Conservation (phyloP, 2,329 filamentous ascomycete genomes). For the Botrytis medusae region DNA sequence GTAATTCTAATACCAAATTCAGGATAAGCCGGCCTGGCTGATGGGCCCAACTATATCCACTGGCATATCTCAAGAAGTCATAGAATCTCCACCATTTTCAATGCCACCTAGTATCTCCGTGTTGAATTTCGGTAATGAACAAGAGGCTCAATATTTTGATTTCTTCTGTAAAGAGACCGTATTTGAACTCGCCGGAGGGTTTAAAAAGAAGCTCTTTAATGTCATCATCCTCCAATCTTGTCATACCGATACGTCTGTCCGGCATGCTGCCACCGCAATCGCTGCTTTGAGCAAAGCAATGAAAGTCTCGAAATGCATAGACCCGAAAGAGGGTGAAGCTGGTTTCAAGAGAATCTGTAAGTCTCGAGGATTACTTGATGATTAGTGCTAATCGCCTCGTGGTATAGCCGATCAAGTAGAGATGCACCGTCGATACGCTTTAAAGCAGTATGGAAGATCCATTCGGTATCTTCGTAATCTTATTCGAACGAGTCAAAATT, state of each 20-base stretch:
- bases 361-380: not conserved
- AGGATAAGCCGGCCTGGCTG: slow-evolving; percentile 23
- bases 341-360: slow-evolving; percentile 11
- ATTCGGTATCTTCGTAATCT: slow-evolving; percentile 26
- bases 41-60: slow-evolving; percentile 19
- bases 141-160: slow-evolving; percentile 31
- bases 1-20: not conserved
- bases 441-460: slow-evolving; percentile 29
- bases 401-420: slow-evolving; percentile 5
- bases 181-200: slow-evolving; percentile 26
- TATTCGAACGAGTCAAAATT: slow-evolving; percentile 21
- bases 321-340: slow-evolving; percentile 3
- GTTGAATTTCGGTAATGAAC: slow-evolving; percentile 25
- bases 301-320: slow-evolving; percentile 2
- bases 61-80: slow-evolving; percentile 14
- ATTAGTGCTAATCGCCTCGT: slow-evolving; percentile 8
- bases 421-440: slow-evolving; percentile 28
- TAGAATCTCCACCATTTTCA: not conserved
- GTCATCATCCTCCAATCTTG: slow-evolving; percentile 29
- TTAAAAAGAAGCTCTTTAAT: slow-evolving; percentile 27
- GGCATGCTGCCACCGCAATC: slow-evolving; percentile 27
- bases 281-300: slow-evolving; percentile 29
- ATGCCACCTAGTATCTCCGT: slow-evolving; percentile 9
- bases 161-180: slow-evolving; percentile 29
- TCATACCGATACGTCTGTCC: slow-evolving; percentile 25